These are phyloP conservation scores for Paulownia fortunei DNA, from an alignment of 257 asterid species.

Conservation along the genomic window DNA sequence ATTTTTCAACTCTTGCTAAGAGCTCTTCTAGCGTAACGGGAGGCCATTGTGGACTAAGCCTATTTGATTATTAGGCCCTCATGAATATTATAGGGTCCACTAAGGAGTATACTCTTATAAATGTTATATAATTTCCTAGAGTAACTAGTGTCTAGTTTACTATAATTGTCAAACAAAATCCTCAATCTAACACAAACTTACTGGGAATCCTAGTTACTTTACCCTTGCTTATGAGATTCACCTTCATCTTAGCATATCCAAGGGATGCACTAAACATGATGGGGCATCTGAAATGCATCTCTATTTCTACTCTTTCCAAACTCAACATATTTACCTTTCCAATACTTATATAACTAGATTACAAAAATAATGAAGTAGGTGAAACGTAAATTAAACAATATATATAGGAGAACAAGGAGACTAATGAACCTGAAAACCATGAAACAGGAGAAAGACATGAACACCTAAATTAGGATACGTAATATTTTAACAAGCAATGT, in stretches of 20 bases:
- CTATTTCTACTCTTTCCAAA: not conserved
- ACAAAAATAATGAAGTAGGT: not conserved
- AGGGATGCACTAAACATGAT: not conserved
- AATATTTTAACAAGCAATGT: slow-evolving; percentile 13
- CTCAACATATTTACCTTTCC: not conserved
- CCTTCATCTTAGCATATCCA: not conserved
- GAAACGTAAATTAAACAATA: not conserved
- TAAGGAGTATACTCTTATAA: too few species aligned
- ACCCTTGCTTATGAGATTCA: not conserved
- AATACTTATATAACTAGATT: not conserved
- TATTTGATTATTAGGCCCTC: too few species aligned
- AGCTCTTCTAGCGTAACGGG: too few species aligned
- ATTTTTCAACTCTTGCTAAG: too few species aligned
- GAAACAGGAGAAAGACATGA: not conserved
- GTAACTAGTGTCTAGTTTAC: too few species aligned
- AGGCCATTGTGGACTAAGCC: too few species aligned
- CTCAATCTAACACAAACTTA: too few species aligned
- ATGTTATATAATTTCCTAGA: too few species aligned
- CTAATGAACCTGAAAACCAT: slow-evolving; percentile 6
- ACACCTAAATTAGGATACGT: not conserved
- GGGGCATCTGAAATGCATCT: slow-evolving; percentile 7
- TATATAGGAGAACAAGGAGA: not conserved
- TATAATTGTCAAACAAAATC: too few species aligned
- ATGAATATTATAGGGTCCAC: too few species aligned
- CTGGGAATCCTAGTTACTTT: not conserved